Evolutionary conservation across 140 eudicot genomes (phyloP), one percentile per base, ranked within the genome.

Genomic region (Cichorium intybus): DNA sequence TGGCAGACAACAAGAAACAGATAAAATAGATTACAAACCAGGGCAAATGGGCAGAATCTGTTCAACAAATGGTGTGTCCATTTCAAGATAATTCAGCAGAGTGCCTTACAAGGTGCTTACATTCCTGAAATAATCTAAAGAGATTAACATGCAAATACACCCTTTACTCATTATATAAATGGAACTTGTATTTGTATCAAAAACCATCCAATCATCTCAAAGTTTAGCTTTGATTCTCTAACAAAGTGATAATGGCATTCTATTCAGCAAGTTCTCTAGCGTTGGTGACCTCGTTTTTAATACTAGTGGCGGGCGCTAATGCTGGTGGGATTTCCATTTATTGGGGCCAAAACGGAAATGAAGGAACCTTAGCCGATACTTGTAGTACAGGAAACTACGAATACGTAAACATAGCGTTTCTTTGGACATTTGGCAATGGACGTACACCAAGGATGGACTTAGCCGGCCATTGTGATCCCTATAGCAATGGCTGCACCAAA

Each of bases 391-490:
- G 60, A 47, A 70, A 57, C 67, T 46, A 70, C 14, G 41, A 70
- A 29, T 57, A 56, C 1, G 68, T 57, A 35, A 70, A 58, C 60
- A 70, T 70, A 46, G 75, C 77, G 0, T 77, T 77, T 48, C 31
- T 70, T 7, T 70, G 64, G 61, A 69, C 61, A 14, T 77, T 70
- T 55, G 77, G 81, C 20, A 65, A 54, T 8, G 77, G 73, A 4
- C 77, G 63, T 27, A 71, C 63, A 20, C 81, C 81, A n/a, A 47
- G 50, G 26, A 20, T 77, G 47, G 69, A 69, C 66, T 64, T 76
- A 11, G 67, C 77, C 0, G 81, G 73, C n/a, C 73, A 76, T 60
- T 77, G 77, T 64, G 69, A 77, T 54, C 68, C 75, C 5, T 70
- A 70, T 43, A 70, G 68, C 67, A 70, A 58, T 4, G 75, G 75